phyloP scores from a whole-genome alignment of 768 basidiomycete species.

The Collybia mongolica region DNA sequence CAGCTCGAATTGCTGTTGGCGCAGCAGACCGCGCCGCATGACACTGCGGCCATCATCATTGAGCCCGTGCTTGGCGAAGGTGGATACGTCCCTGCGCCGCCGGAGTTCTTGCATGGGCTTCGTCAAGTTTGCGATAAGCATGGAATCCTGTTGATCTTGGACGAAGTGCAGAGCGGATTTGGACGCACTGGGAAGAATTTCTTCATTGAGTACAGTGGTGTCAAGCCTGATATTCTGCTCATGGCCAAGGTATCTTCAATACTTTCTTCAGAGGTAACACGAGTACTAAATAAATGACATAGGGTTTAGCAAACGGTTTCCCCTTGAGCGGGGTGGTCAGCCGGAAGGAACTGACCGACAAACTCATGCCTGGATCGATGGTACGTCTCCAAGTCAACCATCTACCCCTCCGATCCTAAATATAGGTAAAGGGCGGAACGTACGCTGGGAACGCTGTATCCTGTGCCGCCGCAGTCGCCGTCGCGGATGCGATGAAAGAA shows the following conservation, averaged over 20 bases:
- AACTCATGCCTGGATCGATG: constrained; percentile 77
- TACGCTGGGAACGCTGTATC: constrained; percentile 92
- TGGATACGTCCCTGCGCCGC: constrained; percentile 88
- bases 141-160: constrained; percentile 79
- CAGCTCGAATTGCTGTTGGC: constrained; percentile 74
- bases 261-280: neutral
- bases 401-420: too few relatives aligned
- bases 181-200: constrained; percentile 83
- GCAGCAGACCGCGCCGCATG: constrained; percentile 80
- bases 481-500: constrained; percentile 70
- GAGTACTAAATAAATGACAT: neutral
- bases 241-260: constrained; percentile 71
- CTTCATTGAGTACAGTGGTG: constrained; percentile 79
- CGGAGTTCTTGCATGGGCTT: constrained; percentile 76
- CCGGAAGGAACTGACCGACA: constrained; percentile 78
- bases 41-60: constrained; percentile 91
- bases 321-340: constrained; percentile 87
- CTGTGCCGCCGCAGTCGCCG: constrained; percentile 89
- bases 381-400: constrained; percentile 30
- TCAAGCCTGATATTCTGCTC: constrained; percentile 58
- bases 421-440: constrained; percentile 64
- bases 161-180: constrained; percentile 91
- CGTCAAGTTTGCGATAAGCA: constrained; percentile 85
- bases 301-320: constrained; percentile 91
- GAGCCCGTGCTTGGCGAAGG: constrained; percentile 96